Conservation (phyloP, 2,329 filamentous ascomycete genomes). For the Aspergillus calidoustus region DNA sequence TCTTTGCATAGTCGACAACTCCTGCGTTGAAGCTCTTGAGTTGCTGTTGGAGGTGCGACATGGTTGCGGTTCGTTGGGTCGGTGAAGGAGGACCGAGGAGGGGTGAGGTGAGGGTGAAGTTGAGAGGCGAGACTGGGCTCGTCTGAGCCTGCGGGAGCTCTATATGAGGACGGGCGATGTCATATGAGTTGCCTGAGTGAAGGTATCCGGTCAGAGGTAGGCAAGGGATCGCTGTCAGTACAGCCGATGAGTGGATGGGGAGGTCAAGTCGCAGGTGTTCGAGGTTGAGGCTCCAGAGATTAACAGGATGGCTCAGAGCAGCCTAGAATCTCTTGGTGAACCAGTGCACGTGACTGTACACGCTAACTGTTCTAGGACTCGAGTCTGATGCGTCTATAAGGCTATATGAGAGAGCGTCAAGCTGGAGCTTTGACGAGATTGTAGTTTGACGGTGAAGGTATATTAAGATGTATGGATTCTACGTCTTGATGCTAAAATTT, state of each 20-base stretch:
- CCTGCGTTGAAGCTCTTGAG: slow-evolving; percentile 66
- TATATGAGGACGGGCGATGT: slow-evolving; percentile 8
- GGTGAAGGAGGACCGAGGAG: not conserved
- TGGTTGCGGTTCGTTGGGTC: slow-evolving; percentile 39
- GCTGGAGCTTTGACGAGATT: not conserved
- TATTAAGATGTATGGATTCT: not conserved
- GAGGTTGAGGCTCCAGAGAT: not conserved
- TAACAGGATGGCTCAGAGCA: not conserved
- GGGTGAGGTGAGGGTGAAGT: not conserved
- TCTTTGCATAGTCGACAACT: slow-evolving; percentile 66
- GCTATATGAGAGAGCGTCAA: not conserved
- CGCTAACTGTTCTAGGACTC: not conserved
- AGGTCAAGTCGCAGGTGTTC: not conserved
- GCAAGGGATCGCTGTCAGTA: not conserved
- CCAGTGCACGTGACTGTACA: not conserved
- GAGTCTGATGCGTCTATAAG: not conserved
- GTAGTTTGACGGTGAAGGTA: not conserved
- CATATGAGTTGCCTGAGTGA: slow-evolving; percentile 14
- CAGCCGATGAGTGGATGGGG: not conserved
- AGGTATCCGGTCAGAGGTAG: slow-evolving; percentile 2
- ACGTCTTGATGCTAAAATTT: not conserved
- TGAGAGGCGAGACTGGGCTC: slow-evolving; percentile 21
- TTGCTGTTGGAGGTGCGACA: slow-evolving; percentile 71
- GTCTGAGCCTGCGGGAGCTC: slow-evolving; percentile 20
- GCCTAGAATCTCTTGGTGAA: not conserved